Evolutionary conservation across 345 rosid species (phyloP).

Genomic region (Theobroma cacao): DNA sequence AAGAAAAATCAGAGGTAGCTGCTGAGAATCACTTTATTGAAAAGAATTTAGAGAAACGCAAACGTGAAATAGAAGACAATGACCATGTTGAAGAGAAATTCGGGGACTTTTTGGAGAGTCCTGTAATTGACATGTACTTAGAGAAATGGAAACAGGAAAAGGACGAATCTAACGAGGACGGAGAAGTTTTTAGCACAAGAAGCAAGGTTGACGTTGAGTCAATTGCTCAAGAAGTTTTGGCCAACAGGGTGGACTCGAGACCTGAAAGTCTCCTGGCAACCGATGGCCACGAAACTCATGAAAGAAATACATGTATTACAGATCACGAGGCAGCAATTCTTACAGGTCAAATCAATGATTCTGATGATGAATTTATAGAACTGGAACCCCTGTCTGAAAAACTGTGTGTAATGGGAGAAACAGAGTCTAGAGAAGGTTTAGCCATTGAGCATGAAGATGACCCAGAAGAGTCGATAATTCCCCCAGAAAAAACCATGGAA

Average conservation of each 20-base stretch:
- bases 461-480: slow-evolving; percentile 7
- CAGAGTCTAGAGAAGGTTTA: neutral
- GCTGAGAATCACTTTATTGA: neutral
- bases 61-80: neutral
- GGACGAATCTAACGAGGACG: neutral
- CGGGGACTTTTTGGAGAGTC: neutral
- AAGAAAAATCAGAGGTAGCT: slow-evolving; percentile 2
- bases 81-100: neutral
- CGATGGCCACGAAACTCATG: slow-evolving; percentile 12
- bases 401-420: slow-evolving; percentile 5
- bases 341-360: slow-evolving; percentile 17
- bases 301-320: neutral
- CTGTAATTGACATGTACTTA: neutral
- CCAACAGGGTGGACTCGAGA: slow-evolving; percentile 11
- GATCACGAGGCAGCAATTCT: neutral
- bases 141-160: neutral
- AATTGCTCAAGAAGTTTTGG: slow-evolving; percentile 20
- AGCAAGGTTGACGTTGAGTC: slow-evolving; percentile 5
- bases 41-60: neutral
- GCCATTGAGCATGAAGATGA: slow-evolving; percentile 2
- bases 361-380: slow-evolving; percentile 53
- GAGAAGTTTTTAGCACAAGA: neutral
- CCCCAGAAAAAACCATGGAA: slow-evolving; percentile 21
- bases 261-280: slow-evolving; percentile 18
- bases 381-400: slow-evolving; percentile 29